Evolutionary conservation across 73 alveolate species (phyloP), one percentile per base, ranked within the genome.

Genomic region (Blepharisma stoltei): DNA sequence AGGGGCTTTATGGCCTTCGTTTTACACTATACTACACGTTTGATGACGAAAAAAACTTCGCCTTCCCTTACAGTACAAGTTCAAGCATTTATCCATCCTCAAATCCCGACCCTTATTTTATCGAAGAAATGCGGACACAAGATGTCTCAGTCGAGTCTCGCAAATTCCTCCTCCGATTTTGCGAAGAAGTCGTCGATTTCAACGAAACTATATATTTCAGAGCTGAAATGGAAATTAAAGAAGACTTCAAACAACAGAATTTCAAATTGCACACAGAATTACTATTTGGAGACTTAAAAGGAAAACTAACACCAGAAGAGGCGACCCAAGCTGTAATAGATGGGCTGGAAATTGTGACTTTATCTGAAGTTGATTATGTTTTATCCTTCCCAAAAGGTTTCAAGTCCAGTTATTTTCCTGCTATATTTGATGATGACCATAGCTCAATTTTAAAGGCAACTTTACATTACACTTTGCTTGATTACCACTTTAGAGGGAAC

Each of bases 1-100:
- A 81, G 65, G 86, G 89, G 14, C 78, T 81, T 5, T 81, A 81
- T 55, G 55, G 65, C 54, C 45, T 81, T 8, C 53, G 81, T 27
- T 77, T 78, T 47, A 14, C 75, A 38, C 4, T 69, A 7, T 69
- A 18, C 11, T 3, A n/a, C 21, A 21, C 4, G 4, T n/a, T 1
- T 9, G 65, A 1, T 1, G 32, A 18, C 69, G 14, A 23, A 25
- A 69, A 69, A 69, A 25, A 1, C 9, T 1, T 43, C 11, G 79
- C 76, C n/a, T 25, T 14, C 41, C 79, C 79, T 23, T 69, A 69
- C 43, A 44, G 3, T 32, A 32, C 41, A 0, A 32, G 41, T 32
- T 32, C 41, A 32, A 32, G 41, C 41, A 32, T 32, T 0, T 32
- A 32, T 32, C 41, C 41, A 32, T 1, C 41, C 41, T 32, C 41